These are phyloP conservation scores for Penicillium maclennaniae DNA, from an alignment of 495 filamentous ascomycete species.

Conservation along the genomic window DNA sequence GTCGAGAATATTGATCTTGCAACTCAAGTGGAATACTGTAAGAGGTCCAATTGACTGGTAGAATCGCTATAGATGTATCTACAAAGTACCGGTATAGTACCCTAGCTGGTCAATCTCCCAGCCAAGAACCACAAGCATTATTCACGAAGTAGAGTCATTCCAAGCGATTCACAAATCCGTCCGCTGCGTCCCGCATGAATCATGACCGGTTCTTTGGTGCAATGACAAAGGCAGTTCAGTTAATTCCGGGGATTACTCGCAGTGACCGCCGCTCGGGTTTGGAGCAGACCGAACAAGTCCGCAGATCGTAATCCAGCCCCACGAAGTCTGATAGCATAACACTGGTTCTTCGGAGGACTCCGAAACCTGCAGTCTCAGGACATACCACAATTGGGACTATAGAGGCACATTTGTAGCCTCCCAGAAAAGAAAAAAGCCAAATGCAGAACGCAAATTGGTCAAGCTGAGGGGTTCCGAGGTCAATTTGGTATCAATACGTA, in stretches of 20 bases:
- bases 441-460: neutral
- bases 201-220: neutral
- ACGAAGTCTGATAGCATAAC: neutral
- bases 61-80: neutral
- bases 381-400: neutral
- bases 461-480: neutral
- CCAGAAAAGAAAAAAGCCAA: neutral
- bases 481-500: neutral
- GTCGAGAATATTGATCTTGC: neutral
- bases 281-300: neutral
- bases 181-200: neutral
- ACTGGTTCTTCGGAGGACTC: neutral
- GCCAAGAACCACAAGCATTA: neutral
- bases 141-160: neutral
- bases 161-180: neutral
- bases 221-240: neutral
- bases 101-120: neutral
- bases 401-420: neutral
- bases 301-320: neutral
- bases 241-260: neutral
- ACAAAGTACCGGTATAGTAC: neutral
- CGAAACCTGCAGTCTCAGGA: neutral
- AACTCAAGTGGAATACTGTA: neutral
- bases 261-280: neutral
- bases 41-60: no score